phyloP scores from a whole-genome alignment of 2,329 filamentous ascomycete species.

The Alternaria burnsii region DNA sequence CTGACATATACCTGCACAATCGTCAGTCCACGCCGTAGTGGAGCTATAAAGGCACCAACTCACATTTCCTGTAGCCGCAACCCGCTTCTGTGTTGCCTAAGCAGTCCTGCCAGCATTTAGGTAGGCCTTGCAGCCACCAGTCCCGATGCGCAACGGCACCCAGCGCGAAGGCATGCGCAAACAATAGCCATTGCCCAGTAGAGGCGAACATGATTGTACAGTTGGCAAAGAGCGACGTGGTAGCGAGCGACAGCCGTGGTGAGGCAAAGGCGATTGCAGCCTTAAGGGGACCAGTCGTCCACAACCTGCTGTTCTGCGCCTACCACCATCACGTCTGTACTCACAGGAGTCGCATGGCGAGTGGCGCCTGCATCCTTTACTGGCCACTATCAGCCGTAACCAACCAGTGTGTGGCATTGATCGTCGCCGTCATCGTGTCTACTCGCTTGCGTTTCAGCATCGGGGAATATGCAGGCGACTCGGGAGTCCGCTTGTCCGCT shows the following conservation, averaged over 20 bases:
- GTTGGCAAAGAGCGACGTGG: background rate
- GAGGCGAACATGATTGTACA: slow-evolving; percentile 10
- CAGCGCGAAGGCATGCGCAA: slow-evolving; percentile 9
- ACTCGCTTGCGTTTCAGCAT: slow-evolving; percentile 21
- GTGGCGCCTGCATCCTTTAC: slow-evolving; percentile 6
- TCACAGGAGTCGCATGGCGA: background rate
- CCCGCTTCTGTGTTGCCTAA: slow-evolving; percentile 24
- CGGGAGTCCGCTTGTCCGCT: background rate
- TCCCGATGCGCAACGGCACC: slow-evolving; percentile 20
- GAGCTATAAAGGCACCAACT: background rate
- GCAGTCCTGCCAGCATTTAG: slow-evolving; percentile 33
- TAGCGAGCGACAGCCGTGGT: background rate
- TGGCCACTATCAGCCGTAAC: background rate
- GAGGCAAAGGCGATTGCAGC: background rate
- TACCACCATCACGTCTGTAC: slow-evolving; percentile 1
- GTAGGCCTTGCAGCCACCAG: slow-evolving; percentile 29
- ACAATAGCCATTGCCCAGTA: slow-evolving; percentile 4
- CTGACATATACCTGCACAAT: slow-evolving; percentile 35
- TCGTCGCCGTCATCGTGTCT: slow-evolving; percentile 12
- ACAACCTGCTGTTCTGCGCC: background rate
- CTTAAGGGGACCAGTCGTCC: background rate
- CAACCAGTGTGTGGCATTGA: slow-evolving; percentile 9
- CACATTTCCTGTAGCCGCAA: slow-evolving; percentile 32
- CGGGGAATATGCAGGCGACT: background rate
- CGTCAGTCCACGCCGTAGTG: slow-evolving; percentile 7